These are phyloP conservation scores for Leishmania amazonensis DNA, from an alignment of 208 protist species.

Conservation along the genomic window DNA sequence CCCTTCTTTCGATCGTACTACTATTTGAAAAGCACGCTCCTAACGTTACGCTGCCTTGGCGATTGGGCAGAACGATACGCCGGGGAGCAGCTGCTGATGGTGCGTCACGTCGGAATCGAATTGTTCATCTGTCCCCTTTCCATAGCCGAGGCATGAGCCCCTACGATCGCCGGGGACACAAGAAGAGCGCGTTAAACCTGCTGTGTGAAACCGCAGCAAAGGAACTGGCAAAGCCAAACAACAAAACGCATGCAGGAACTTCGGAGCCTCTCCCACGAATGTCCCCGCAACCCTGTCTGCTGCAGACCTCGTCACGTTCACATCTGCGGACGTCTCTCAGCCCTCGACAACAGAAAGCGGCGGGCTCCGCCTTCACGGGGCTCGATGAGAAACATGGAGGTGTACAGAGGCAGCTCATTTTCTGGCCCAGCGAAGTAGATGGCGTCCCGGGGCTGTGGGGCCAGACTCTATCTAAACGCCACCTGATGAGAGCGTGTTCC, in stretches of 20 bases:
- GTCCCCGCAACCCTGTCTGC: background rate
- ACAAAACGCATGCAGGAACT: background rate
- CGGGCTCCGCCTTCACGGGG: background rate
- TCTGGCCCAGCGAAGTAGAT: background rate
- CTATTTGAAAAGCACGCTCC: too few relatives aligned
- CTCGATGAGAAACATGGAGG: background rate
- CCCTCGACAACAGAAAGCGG: too few relatives aligned
- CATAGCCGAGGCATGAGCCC: too few relatives aligned
- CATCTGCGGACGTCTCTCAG: background rate
- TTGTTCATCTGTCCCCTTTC: too few relatives aligned
- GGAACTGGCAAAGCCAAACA: background rate
- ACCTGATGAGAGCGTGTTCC: background rate
- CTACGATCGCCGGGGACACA: background rate
- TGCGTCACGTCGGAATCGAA: too few relatives aligned
- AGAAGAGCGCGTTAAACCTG: background rate
- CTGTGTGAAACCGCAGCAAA: background rate
- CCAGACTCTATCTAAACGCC: too few relatives aligned
- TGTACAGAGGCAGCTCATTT: background rate
- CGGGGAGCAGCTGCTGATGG: too few relatives aligned
- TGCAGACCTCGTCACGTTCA: background rate
- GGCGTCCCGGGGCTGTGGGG: too few relatives aligned
- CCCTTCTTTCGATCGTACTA: too few relatives aligned
- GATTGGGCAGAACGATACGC: too few relatives aligned
- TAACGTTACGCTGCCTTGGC: too few relatives aligned
- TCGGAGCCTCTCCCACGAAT: background rate